Evolutionary conservation across 1,284 basidiomycete species (phyloP).

Genomic region (Ustilago lituana): DNA sequence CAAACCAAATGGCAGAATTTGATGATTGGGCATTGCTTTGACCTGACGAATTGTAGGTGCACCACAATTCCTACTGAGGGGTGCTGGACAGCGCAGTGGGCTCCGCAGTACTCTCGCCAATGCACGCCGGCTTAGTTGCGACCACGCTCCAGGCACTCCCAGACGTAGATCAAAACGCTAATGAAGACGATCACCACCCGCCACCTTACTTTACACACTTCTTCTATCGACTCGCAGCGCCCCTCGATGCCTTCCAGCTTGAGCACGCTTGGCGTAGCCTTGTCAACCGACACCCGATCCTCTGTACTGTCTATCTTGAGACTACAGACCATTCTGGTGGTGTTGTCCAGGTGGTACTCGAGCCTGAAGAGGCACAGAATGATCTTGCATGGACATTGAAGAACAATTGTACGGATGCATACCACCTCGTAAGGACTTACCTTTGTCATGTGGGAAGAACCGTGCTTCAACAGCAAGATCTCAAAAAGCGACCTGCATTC

Average conservation of each 20-base stretch:
- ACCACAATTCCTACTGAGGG: too few relatives aligned
- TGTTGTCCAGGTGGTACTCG: conserved; percentile 6
- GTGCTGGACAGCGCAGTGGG: too few relatives aligned
- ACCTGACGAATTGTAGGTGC: too few relatives aligned
- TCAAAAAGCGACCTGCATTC: neutral
- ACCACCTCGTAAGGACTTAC: neutral
- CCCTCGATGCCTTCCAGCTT: neutral
- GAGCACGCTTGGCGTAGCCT: conserved; percentile 8
- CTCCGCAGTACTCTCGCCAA: conserved; percentile 5
- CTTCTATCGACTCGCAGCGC: conserved; percentile 2
- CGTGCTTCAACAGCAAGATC: neutral
- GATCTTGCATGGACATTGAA: neutral
- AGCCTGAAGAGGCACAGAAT: neutral
- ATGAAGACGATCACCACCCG: too few relatives aligned
- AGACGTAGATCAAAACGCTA: neutral
- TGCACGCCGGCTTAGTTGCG: conserved; percentile 5
- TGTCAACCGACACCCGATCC: neutral
- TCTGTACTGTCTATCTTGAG: conserved; percentile 1
- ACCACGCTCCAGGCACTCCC: neutral
- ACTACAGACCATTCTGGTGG: neutral
- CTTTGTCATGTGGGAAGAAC: neutral
- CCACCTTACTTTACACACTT: conserved; percentile 4
- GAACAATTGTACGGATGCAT: neutral
- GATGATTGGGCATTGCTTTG: too few relatives aligned
- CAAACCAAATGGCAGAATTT: too few relatives aligned